Percentiles rank a stretch among this genome's conserved stretches.
Conservation (phyloP, 768 basidiomycete species). For the Macrocybe gigantea region DNA sequence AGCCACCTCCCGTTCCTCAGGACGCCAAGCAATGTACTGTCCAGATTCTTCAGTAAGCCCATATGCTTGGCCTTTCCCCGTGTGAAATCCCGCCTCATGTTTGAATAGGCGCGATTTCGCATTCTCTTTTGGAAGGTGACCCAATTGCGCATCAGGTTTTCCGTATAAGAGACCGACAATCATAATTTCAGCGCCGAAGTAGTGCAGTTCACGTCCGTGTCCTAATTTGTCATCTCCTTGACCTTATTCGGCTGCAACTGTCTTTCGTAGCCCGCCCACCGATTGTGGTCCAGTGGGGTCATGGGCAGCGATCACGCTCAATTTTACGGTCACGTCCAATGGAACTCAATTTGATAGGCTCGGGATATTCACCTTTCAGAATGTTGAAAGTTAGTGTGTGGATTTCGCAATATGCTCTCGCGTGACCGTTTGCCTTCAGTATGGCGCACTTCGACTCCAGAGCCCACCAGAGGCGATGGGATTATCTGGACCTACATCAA, state of each 20-base stretch:
- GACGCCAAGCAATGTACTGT: conserved; percentile 58
- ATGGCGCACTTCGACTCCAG: conserved; percentile 81
- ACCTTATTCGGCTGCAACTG: too few relatives aligned
- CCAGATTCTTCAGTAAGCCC: conserved; percentile 55
- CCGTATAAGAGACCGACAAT: not conserved
- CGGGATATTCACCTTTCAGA: conserved; percentile 68
- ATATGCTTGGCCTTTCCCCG: not conserved
- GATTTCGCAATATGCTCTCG: not conserved
- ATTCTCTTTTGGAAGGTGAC: conserved; percentile 62
- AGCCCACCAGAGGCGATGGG: conserved; percentile 59
- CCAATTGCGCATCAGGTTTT: conserved; percentile 4
- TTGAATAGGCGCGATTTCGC: conserved; percentile 59
- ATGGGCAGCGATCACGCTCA: conserved; percentile 72
- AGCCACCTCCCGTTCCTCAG: conserved; percentile 62
- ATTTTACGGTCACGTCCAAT: conserved; percentile 73
- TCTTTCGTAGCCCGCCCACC: conserved; percentile 50
- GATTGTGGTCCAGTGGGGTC: conserved; percentile 65
- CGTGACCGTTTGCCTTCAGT: conserved; percentile 29
- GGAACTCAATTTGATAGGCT: conserved; percentile 75
- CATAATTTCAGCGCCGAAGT: conserved; percentile 46
- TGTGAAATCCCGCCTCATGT: conserved; percentile 1
- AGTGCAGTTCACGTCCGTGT: conserved; percentile 47
- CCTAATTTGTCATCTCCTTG: too few relatives aligned
- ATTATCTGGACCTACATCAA: conserved; percentile 79
- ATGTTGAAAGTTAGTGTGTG: conserved; percentile 59